A percentile compares a stretch with the other conserved stretches of the same genome.
Conservation (phyloP, 2,329 filamentous ascomycete genomes). For the Daldinia sp. region DNA sequence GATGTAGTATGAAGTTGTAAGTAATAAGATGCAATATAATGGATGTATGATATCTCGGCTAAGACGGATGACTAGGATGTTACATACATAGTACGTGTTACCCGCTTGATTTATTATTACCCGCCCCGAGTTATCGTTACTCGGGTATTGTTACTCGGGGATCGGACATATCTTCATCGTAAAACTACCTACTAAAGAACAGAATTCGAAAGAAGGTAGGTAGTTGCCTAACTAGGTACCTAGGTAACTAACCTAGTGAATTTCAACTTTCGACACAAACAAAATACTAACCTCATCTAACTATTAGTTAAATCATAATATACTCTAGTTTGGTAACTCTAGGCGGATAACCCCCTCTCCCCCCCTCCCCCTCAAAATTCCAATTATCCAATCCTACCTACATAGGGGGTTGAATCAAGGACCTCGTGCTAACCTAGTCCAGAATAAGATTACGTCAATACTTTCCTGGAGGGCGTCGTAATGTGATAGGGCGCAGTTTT, state of each 20-base stretch:
- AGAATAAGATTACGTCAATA: conserved; percentile 41
- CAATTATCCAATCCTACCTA: conserved; percentile 28
- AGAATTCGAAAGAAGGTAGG: not conserved
- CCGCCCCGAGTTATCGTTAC: conserved; percentile 1
- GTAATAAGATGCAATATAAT: conserved; percentile 1
- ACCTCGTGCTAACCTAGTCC: conserved; percentile 30
- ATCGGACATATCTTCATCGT: conserved; percentile 2
- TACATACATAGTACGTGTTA: not conserved
- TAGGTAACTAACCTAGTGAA: too few species aligned
- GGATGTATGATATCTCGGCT: conserved; percentile 21
- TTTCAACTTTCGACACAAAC: too few species aligned
- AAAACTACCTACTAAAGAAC: not conserved
- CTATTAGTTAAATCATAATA: conserved; percentile 10
- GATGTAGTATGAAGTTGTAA: too few species aligned
- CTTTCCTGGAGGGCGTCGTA: conserved; percentile 22
- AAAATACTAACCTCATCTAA: too few species aligned
- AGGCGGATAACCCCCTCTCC: conserved; percentile 19
- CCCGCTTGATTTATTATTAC: not conserved
- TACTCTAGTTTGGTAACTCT: conserved; percentile 37
- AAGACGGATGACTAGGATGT: conserved; percentile 22
- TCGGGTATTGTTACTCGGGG: conserved; percentile 7
- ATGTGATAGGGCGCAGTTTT: conserved; percentile 28
- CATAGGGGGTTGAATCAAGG: conserved; percentile 18
- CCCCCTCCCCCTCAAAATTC: conserved; percentile 16
- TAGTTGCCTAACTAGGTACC: too few species aligned